These are phyloP conservation scores for Fragaria iinumae DNA, from an alignment of 306 rosid genomes.

Conservation along the genomic window DNA sequence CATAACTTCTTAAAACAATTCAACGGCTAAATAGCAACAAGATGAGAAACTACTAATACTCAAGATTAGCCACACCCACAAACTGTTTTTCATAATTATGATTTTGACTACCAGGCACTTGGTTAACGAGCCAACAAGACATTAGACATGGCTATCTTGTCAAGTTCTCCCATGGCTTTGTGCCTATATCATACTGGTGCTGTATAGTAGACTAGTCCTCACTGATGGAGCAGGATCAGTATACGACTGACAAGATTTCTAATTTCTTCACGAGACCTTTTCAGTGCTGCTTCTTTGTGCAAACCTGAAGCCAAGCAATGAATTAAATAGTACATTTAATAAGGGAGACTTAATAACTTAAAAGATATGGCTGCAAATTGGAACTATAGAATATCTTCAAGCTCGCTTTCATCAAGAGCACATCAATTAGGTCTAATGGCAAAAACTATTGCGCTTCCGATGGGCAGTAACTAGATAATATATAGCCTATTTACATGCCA, in stretches of 20 bases:
- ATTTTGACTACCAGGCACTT: not conserved
- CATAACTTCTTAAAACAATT: not conserved
- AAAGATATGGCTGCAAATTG: not conserved
- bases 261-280: slow-evolving; percentile 57
- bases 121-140: not conserved
- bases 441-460: not conserved
- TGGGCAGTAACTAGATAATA: not conserved
- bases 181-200: not conserved
- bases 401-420: not conserved
- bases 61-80: not conserved
- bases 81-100: not conserved
- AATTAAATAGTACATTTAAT: not conserved
- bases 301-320: slow-evolving; percentile 47
- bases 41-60: not conserved
- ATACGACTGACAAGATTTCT: slow-evolving; percentile 47
- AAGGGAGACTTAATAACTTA: not conserved
- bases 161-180: not conserved
- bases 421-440: not conserved
- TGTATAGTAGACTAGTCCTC: slow-evolving; percentile 24
- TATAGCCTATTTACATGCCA: too few species aligned
- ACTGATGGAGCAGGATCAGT: slow-evolving; percentile 67
- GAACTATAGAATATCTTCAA: not conserved
- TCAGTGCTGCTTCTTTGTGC: slow-evolving; percentile 60
- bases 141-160: not conserved
- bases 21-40: not conserved